A percentile compares a stretch with the other conserved stretches of the same genome.
These are phyloP conservation scores for Thelephora terrestris DNA, from an alignment of 1,284 basidiomycete genomes.

Conservation along the genomic window DNA sequence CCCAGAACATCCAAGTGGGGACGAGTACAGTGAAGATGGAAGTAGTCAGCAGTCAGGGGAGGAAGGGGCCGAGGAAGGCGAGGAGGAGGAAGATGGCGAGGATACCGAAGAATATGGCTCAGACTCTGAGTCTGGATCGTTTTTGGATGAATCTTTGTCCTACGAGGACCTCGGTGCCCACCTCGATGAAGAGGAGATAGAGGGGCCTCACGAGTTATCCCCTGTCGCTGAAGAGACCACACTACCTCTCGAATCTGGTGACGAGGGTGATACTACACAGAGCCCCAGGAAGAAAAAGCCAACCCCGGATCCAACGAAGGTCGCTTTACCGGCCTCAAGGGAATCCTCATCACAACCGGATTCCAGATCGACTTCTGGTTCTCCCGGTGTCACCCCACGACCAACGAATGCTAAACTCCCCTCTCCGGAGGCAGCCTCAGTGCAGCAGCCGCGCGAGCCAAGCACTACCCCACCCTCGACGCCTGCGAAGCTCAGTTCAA, in stretches of 20 bases:
- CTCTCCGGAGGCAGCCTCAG: not conserved
- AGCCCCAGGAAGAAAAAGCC: not conserved
- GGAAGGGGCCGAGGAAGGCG: slow-evolving; percentile 12
- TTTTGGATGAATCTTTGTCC: slow-evolving; percentile 6
- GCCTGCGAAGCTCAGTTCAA: not conserved
- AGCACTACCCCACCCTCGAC: not conserved
- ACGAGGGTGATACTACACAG: slow-evolving; percentile 1
- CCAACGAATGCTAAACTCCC: not conserved
- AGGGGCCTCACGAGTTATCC: slow-evolving; percentile 1
- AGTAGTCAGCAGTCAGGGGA: not conserved
- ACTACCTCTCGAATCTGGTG: not conserved
- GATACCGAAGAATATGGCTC: slow-evolving; percentile 14
- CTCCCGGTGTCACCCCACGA: not conserved
- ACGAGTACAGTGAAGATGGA: not conserved
- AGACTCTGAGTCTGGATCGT: slow-evolving; percentile 5
- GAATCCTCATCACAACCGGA: not conserved
- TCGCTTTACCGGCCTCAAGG: not conserved
- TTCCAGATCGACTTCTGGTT: not conserved
- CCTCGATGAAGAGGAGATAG: slow-evolving; percentile 17
- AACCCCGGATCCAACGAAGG: not conserved
- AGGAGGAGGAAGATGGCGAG: slow-evolving; percentile 14
- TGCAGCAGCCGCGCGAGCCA: not conserved
- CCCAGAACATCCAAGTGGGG: not conserved
- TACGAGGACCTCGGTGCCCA: slow-evolving; percentile 18
- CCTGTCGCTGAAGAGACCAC: slow-evolving; percentile 1